phyloP scores from a whole-genome alignment of 108 stramenopile genomes.

The Stephanodiscus minutulus region DNA sequence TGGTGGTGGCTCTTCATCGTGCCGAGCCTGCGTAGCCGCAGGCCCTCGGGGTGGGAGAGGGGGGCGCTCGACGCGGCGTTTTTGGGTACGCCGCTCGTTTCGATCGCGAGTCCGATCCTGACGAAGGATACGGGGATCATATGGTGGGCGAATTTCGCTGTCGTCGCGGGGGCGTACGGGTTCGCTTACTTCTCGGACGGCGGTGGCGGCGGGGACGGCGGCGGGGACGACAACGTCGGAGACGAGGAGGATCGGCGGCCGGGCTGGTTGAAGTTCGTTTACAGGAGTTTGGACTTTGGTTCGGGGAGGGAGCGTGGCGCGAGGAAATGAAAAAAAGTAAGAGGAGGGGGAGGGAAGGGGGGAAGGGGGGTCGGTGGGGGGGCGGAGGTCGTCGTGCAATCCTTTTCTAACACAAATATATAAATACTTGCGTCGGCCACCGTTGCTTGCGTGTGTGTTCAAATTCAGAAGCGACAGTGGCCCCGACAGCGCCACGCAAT shows the following conservation, averaged over 20 bases:
- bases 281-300: slow-evolving; percentile 90
- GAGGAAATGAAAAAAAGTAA: slow-evolving; percentile 43
- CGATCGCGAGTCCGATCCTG: slow-evolving; percentile 81
- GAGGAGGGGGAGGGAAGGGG: too few relatives aligned
- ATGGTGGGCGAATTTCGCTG: slow-evolving; percentile 82
- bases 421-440: neutral
- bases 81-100: slow-evolving; percentile 87
- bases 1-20: slow-evolving; percentile 98
- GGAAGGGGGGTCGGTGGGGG: too few relatives aligned
- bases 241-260: slow-evolving; percentile 52
- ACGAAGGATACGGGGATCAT: slow-evolving; percentile 92
- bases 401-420: neutral
- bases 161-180: slow-evolving; percentile 76
- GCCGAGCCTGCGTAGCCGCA: slow-evolving; percentile 86
- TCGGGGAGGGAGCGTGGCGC: slow-evolving; percentile 85
- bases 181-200: slow-evolving; percentile 54
- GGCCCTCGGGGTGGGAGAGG: slow-evolving; percentile 90
- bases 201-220: slow-evolving; percentile 42
- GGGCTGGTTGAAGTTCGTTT: slow-evolving; percentile 85
- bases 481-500: too few relatives aligned
- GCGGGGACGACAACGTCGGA: slow-evolving; percentile 41
- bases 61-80: slow-evolving; percentile 95
- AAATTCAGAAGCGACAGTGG: too few relatives aligned
- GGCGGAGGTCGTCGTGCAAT: too few relatives aligned
- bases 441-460: too few relatives aligned